A percentile compares a stretch with the other conserved stretches of the same genome.
Evolutionary conservation across 176 grass and related monocot genomes (phyloP).

Genomic region (Miscanthus lutarioriparius): DNA sequence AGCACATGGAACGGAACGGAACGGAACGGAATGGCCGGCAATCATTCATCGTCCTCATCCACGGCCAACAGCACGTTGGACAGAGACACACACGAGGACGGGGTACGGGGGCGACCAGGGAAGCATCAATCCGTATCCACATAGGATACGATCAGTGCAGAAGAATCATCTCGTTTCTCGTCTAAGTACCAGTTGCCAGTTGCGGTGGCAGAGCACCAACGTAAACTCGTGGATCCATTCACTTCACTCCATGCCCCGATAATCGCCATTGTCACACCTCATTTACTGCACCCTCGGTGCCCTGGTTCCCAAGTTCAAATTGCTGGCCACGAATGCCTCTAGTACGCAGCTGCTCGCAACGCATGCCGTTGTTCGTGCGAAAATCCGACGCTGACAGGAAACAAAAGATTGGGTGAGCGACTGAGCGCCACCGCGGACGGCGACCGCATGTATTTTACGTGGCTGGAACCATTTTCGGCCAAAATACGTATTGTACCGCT

Average conservation of each 20-base stretch:
- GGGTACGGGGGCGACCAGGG: too few relatives aligned
- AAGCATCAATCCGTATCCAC: not conserved
- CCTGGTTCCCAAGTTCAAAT: not conserved
- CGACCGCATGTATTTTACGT: too few relatives aligned
- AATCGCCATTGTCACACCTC: not conserved
- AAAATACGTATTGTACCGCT: too few relatives aligned
- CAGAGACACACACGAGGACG: not conserved
- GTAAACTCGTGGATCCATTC: not conserved
- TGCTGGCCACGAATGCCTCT: not conserved
- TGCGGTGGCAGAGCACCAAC: not conserved
- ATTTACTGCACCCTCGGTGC: not conserved
- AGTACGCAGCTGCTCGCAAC: fast-evolving
- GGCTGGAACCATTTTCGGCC: too few relatives aligned
- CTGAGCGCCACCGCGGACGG: too few relatives aligned
- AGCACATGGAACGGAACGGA: not conserved
- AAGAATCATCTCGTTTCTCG: not conserved
- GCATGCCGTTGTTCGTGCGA: not conserved
- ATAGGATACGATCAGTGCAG: not conserved
- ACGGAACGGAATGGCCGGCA: not conserved
- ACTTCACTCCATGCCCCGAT: not conserved
- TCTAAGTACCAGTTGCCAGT: not conserved
- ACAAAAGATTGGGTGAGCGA: too few relatives aligned
- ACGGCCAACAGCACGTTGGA: not conserved
- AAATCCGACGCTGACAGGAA: not conserved
- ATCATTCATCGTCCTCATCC: not conserved